phyloP scores from a whole-genome alignment of 2,329 filamentous ascomycete genomes.

The Cordyceps farinosa region DNA sequence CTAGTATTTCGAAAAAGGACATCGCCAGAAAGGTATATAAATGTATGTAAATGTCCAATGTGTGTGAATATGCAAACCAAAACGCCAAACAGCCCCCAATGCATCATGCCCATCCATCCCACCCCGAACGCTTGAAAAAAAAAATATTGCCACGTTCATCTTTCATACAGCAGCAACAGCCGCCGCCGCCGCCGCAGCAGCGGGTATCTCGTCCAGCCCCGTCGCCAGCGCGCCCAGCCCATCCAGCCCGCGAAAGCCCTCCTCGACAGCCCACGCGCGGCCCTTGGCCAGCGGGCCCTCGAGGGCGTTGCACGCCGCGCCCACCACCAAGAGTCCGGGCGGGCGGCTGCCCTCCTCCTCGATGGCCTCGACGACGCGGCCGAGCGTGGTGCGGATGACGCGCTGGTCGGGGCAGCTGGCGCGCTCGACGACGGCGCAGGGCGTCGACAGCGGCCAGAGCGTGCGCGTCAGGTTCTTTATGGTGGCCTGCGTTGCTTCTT shows the following conservation, averaged over 20 bases:
- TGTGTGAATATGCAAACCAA: neutral
- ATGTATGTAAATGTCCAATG: neutral
- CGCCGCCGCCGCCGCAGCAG: neutral
- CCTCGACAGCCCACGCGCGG: constrained; percentile 78
- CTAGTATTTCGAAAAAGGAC: neutral
- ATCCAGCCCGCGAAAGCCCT: constrained; percentile 76
- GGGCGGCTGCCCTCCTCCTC: constrained; percentile 86
- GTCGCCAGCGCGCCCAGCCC: constrained; percentile 28
- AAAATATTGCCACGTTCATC: neutral
- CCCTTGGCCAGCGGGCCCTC: constrained; percentile 49
- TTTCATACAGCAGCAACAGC: neutral
- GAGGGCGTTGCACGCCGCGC: constrained; percentile 76
- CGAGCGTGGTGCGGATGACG: constrained; percentile 82
- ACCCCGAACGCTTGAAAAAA: neutral
- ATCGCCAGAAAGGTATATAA: neutral
- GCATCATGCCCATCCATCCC: neutral
- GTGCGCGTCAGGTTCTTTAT: constrained; percentile 24
- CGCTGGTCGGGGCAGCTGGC: constrained; percentile 93
- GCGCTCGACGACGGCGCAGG: constrained; percentile 88
- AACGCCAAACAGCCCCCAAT: constrained; percentile 3
- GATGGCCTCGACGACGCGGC: constrained; percentile 74
- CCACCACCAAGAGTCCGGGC: constrained; percentile 83
- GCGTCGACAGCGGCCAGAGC: constrained; percentile 72
- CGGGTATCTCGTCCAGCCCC: neutral
- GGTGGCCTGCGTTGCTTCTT: constrained; percentile 22